Base-by-base conservation (phyloP, 768 basidiomycete species). In the Mycena haematopus region DNA sequence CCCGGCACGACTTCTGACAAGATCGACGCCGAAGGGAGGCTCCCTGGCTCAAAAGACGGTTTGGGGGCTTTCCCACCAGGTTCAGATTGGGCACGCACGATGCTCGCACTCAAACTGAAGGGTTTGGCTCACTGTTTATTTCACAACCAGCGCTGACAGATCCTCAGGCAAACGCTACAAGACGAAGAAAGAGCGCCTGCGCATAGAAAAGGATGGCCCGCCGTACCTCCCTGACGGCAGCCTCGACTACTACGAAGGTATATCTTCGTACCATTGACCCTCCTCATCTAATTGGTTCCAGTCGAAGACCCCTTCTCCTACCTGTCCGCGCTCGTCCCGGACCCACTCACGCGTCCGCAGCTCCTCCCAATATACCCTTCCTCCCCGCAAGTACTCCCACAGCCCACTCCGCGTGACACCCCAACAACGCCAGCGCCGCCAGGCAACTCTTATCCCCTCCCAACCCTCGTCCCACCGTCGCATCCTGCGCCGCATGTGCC, bases 281-380 rank as follows among this genome's bases (percentile, higher is more conserved):
- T 56, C 22, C 21, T 68, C 7, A 42, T 42, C 17, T 15, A 44
- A 57, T 46, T 53, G 31, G 17, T 9, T 45, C n/a, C 53, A 92
- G 90, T 92, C 83, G 91, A 93, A 72, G 89, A 92, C 63, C 90
- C 91, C 0, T 92, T 92, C 72, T 82, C 88, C 11, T 74, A 89
- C 0, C 80, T 93, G 2, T 87, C 84, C 19, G 77, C 78, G 36
- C 79, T 92, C 50, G 85, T 84, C 13, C 88, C 88, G 11, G 87
- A 90, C 11, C 78, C 80, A 0, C 79, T 69, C 6, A 73, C 80
- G n/a, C 79, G 82, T 25, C 90, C 89, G 3, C 79, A 77, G 36
- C 75, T 92, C 15, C 77, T 79, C 3, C 84, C 89, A 10, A 75
- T 92, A 14, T 86, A 84, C 68, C 82, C 85, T 3, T 67, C 69